Conservation (phyloP, 176 grass and related monocot species). For the Eleusine coracana region DNA sequence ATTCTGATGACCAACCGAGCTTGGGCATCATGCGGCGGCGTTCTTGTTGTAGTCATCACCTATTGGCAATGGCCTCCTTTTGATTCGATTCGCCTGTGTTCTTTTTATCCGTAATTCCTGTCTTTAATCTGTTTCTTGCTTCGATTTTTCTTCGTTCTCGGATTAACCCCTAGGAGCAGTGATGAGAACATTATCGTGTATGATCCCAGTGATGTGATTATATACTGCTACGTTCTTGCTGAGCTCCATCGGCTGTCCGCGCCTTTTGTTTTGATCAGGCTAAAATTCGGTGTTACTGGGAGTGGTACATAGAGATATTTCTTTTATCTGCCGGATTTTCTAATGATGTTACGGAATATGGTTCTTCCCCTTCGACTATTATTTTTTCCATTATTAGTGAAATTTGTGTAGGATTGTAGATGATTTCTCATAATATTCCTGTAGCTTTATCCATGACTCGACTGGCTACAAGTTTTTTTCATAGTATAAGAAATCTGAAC, state of each 20-base stretch:
- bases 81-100: neutral
- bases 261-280: neutral
- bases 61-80: neutral
- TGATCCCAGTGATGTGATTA: slow-evolving; percentile 66
- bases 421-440: neutral
- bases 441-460: neutral
- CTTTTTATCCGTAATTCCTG: too few relatives aligned
- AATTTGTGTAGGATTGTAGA: too few relatives aligned
- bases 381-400: neutral
- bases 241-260: slow-evolving; percentile 37
- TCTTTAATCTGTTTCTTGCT: neutral
- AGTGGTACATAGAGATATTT: too few relatives aligned
- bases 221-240: slow-evolving; percentile 78
- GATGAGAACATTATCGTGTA: slow-evolving; percentile 51
- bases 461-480: neutral
- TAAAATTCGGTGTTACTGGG: neutral
- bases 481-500: too few relatives aligned
- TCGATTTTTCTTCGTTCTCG: neutral
- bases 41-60: neutral
- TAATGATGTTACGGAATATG: neutral
- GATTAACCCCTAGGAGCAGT: slow-evolving; percentile 25
- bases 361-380: neutral
- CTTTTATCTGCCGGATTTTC: neutral
- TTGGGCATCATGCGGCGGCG: neutral
- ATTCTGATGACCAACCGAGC: rapidly evolving